These are phyloP conservation scores for Yamadazyma akitaensis DNA, from an alignment of 805 yeast species.

Conservation along the genomic window DNA sequence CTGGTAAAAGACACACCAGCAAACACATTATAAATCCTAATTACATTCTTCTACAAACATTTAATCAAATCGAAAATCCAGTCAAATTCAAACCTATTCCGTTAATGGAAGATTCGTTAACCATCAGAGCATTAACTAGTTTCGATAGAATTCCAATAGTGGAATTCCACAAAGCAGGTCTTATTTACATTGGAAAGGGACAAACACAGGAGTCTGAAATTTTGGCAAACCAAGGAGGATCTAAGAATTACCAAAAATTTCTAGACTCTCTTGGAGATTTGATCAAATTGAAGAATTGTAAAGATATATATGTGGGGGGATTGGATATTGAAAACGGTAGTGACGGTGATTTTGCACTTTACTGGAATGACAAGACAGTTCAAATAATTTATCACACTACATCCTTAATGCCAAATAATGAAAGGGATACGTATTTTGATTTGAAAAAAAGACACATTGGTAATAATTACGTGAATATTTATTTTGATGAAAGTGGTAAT, in stretches of 20 bases:
- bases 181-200: conserved; percentile 67
- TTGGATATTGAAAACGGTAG: conserved; percentile 63
- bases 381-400: conserved; percentile 78
- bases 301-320: conserved; percentile 67
- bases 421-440: conserved; percentile 41
- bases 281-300: conserved; percentile 54
- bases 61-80: conserved; percentile 39
- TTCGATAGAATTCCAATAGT: conserved; percentile 77
- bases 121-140: conserved; percentile 49
- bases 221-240: conserved; percentile 61
- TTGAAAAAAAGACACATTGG: conserved; percentile 84
- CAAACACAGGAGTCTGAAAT: conserved; percentile 65
- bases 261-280: conserved; percentile 56
- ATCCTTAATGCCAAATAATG: conserved; percentile 69
- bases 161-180: conserved; percentile 74
- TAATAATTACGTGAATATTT: conserved; percentile 76
- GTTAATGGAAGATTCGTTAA: conserved; percentile 46
- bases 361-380: conserved; percentile 67
- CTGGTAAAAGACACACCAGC: not conserved
- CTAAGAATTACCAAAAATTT: conserved; percentile 58
- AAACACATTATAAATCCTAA: conserved; percentile 30
- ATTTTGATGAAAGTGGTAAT: conserved; percentile 67
- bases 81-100: conserved; percentile 44
- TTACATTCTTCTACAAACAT: conserved; percentile 49
- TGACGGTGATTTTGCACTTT: conserved; percentile 75